phyloP scores from a whole-genome alignment of 78 protist genomes.

The Speleostelium caveatum region DNA sequence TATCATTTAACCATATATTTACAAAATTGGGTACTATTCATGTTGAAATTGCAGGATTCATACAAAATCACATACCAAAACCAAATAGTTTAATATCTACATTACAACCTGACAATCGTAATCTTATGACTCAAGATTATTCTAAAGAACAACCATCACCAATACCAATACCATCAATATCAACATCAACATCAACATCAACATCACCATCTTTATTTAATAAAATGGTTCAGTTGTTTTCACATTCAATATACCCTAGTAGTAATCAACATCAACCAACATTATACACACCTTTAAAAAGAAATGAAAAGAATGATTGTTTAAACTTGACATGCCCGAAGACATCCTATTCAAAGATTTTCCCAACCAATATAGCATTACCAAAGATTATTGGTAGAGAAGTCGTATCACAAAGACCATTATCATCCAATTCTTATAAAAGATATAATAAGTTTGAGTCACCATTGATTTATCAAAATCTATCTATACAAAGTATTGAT shows the following conservation, averaged over 20 bases:
- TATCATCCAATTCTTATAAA: not conserved
- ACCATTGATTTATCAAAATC: not conserved
- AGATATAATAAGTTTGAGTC: not conserved
- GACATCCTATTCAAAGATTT: conserved; percentile 7
- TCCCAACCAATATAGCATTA: not conserved
- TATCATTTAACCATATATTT: conserved; percentile 1
- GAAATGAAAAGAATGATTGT: no score
- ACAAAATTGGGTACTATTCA: not conserved
- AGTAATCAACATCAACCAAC: not conserved
- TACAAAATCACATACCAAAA: no score
- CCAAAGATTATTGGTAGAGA: not conserved
- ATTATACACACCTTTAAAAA: no score
- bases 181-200: not conserved
- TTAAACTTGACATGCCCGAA: no score
- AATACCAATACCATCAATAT: no score
- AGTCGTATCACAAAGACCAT: not conserved
- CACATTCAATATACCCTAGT: not conserved
- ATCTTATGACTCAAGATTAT: no score
- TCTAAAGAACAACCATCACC: no score
- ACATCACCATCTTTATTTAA: not conserved
- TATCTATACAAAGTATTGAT: not conserved
- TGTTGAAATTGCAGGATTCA: no score
- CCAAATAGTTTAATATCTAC: no score
- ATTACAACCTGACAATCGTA: no score
- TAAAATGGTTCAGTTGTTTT: not conserved